Conservation (phyloP, 495 filamentous ascomycete species). For the Aspergillus funiculosus region DNA sequence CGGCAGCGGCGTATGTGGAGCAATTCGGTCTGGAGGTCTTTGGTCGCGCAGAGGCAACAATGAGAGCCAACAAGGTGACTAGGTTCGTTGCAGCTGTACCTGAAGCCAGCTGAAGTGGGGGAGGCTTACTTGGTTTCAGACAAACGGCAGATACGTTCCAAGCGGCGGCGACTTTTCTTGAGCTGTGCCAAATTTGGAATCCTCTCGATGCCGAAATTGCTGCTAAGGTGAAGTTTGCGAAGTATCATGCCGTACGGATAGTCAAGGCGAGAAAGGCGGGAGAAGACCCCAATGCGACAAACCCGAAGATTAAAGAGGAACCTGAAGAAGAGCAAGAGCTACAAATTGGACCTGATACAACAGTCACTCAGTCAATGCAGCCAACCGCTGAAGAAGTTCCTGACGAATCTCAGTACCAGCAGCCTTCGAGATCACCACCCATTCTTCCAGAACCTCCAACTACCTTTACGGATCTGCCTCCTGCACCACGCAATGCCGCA, state of each 20-base stretch:
- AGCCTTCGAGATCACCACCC: constrained; percentile 47
- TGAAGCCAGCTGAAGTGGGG: not conserved
- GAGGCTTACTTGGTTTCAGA: constrained; percentile 39
- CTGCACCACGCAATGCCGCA: constrained; percentile 23
- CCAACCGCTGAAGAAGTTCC: constrained; percentile 53
- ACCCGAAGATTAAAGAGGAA: constrained; percentile 56
- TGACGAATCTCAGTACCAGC: constrained; percentile 40
- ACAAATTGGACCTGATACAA: too few relatives aligned
- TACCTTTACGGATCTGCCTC: constrained; percentile 24
- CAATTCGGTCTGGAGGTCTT: constrained; percentile 90
- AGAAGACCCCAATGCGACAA: constrained; percentile 86
- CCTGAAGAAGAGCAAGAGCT: constrained; percentile 17
- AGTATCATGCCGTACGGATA: constrained; percentile 91
- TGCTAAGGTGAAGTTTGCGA: constrained; percentile 89
- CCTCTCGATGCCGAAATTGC: constrained; percentile 66
- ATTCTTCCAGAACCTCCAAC: constrained; percentile 30
- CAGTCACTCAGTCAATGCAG: constrained; percentile 47
- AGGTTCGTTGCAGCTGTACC: constrained; percentile 46
- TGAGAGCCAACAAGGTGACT: constrained; percentile 79
- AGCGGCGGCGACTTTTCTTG: constrained; percentile 86
- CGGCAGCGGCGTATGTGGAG: constrained; percentile 85
- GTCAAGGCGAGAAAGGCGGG: constrained; percentile 84
- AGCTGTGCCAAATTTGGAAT: constrained; percentile 80
- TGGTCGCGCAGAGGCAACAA: constrained; percentile 69
- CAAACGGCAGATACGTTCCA: constrained; percentile 92